These are phyloP conservation scores for Ampelomyces quisqualis DNA, from an alignment of 2,329 filamentous ascomycete species.

Conservation along the genomic window DNA sequence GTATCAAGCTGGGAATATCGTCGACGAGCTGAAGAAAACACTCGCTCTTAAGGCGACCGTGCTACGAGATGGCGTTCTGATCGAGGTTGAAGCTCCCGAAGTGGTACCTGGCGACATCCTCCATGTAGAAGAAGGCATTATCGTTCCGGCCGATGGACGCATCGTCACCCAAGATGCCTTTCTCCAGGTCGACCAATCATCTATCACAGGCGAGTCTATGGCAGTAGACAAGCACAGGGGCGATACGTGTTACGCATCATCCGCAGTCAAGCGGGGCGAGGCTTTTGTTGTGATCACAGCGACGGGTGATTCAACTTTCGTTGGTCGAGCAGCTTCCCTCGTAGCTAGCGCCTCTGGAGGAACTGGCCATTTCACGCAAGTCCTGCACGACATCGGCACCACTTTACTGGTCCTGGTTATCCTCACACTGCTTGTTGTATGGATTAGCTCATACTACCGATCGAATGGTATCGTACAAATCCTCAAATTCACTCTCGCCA, in stretches of 20 bases:
- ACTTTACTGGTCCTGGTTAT: constrained; percentile 78
- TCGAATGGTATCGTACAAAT: constrained; percentile 78
- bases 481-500: constrained; percentile 80
- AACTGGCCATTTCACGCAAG: constrained; percentile 85
- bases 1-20: constrained; percentile 85
- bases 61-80: constrained; percentile 74
- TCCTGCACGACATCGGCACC: constrained; percentile 83
- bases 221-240: constrained; percentile 84
- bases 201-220: constrained; percentile 88
- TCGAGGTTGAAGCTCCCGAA: constrained; percentile 78
- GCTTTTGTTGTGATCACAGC: constrained; percentile 79
- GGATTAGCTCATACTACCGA: constrained; percentile 85
- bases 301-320: constrained; percentile 87
- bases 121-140: constrained; percentile 86
- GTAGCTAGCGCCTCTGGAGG: constrained; percentile 74
- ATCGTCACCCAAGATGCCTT: constrained; percentile 82
- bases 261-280: constrained; percentile 86
- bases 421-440: constrained; percentile 77
- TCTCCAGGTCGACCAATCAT: constrained; percentile 88
- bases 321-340: constrained; percentile 83
- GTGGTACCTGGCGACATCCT: constrained; percentile 90
- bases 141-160: constrained; percentile 84
- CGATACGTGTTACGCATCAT: constrained; percentile 81
- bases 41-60: constrained; percentile 85
- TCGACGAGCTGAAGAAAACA: constrained; percentile 88